phyloP scores from a whole-genome alignment of 1,139 yeast genomes.

The Yamadazyma conglobata region DNA sequence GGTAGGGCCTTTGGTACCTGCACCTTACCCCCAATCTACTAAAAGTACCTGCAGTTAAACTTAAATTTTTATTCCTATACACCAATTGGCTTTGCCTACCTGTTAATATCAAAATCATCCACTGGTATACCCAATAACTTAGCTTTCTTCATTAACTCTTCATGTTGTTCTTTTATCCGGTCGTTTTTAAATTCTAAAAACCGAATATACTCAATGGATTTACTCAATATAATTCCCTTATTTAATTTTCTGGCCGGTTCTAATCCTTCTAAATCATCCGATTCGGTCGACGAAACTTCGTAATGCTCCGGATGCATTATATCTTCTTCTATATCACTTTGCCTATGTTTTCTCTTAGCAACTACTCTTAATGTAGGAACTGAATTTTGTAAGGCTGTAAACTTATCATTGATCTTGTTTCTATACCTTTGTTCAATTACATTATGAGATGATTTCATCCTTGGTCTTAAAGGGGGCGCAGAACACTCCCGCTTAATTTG shows the following conservation, averaged over 20 bases:
- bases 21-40: slow-evolving; percentile 1
- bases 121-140: slow-evolving; percentile 19
- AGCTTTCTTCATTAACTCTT: slow-evolving; percentile 26
- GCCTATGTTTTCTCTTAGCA: slow-evolving; percentile 20
- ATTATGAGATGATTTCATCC: slow-evolving; percentile 38
- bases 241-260: slow-evolving; percentile 45
- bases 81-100: too few relatives aligned
- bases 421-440: slow-evolving; percentile 46
- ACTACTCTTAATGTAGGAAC: slow-evolving; percentile 41
- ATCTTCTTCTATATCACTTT: slow-evolving; percentile 7
- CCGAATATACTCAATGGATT: slow-evolving; percentile 43
- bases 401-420: slow-evolving; percentile 44
- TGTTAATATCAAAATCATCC: slow-evolving; percentile 12
- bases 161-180: slow-evolving; percentile 32
- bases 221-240: slow-evolving; percentile 44
- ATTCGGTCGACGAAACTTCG: slow-evolving; percentile 14
- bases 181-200: slow-evolving; percentile 39
- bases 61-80: too few relatives aligned
- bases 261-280: slow-evolving; percentile 37
- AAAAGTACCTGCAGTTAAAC: too few relatives aligned
- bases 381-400: slow-evolving; percentile 36
- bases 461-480: slow-evolving; percentile 14
- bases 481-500: too few relatives aligned
- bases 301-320: slow-evolving; percentile 18
- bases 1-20: too few relatives aligned